Base-by-base conservation (phyloP, 2,329 filamentous ascomycete genomes). In the Grosmannia penicillata region DNA sequence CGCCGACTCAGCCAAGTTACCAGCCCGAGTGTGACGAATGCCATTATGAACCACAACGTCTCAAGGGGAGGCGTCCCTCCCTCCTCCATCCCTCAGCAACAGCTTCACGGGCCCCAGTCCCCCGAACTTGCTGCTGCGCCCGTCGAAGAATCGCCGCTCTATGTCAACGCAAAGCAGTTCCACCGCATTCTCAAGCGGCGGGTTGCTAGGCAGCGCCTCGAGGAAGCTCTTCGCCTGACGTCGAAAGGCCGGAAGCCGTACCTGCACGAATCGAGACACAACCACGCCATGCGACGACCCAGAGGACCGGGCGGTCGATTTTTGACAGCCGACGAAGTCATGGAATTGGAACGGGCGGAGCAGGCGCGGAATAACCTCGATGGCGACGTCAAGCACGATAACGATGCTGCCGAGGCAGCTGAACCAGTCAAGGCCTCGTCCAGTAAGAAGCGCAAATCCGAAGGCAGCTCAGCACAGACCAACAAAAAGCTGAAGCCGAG, bases 121-220 rank as follows among this genome's bases (percentile, higher is more conserved):
- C 83, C 85, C 8, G 87, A 95, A 54, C 75, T 91, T 50, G 72
- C 81, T 1, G 65, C 79, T 4, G 68, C 70, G 13, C 71, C 72
- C 13, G 76, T 78, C 4, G 91, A 96, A 56, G 91, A 98, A 54
- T 89, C 89, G 0, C 91, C 91, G 0, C 66, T 98, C 1, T 98
- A 98, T 50, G 91, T 98, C 52, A 98, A 98, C 52, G 91, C 91
- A 6, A 98, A 98, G 58, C 91, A 98, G 53, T 98, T 98, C 50
- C 91, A 98, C 56, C 82, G 91, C 21, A 98, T 98, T 35, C 62
- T 98, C 39, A 96, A 98, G 66, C 75, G 91, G 41, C 75, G 91
- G 42, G 85, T 96, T 46, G 91, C 91, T 7, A 75, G 91, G 25
- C 91, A 96, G 58, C 85, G 84, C 56, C 68, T 98, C 14, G 91